phyloP scores from a whole-genome alignment of 768 basidiomycete species.

The Albatrellus ellisii region DNA sequence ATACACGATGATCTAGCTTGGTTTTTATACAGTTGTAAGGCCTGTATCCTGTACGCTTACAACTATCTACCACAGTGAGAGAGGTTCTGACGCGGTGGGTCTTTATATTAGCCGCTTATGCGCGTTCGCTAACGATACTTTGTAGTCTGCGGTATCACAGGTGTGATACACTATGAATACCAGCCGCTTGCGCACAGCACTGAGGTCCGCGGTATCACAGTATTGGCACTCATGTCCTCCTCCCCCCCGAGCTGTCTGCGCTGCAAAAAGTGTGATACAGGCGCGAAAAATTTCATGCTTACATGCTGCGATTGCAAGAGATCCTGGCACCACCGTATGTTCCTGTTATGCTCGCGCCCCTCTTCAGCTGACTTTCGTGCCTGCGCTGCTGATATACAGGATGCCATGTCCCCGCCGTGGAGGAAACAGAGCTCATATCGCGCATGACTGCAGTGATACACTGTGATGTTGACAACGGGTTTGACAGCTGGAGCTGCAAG shows the following conservation, averaged over 20 bases:
- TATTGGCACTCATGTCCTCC: too few species aligned
- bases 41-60: too few species aligned
- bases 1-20: too few species aligned
- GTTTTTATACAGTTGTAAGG: too few species aligned
- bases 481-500: conserved; percentile 1
- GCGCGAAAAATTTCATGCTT: conserved; percentile 21
- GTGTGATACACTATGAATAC: too few species aligned
- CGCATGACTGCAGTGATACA: not conserved
- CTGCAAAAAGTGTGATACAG: conserved; percentile 16
- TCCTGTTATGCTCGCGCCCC: not conserved
- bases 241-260: conserved; percentile 18
- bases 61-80: too few species aligned
- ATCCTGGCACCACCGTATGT: conserved; percentile 3
- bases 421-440: not conserved
- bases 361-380: not conserved
- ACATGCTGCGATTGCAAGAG: conserved; percentile 21
- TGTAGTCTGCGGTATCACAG: too few species aligned
- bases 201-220: too few species aligned
- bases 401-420: conserved; percentile 1
- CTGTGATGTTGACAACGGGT: not conserved
- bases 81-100: too few species aligned
- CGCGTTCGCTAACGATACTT: too few species aligned
- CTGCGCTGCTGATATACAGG: not conserved
- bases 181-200: too few species aligned
- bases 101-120: too few species aligned